These are phyloP conservation scores for Furcasterigmium furcatum DNA, from an alignment of 2,329 filamentous ascomycete species.

Conservation along the genomic window DNA sequence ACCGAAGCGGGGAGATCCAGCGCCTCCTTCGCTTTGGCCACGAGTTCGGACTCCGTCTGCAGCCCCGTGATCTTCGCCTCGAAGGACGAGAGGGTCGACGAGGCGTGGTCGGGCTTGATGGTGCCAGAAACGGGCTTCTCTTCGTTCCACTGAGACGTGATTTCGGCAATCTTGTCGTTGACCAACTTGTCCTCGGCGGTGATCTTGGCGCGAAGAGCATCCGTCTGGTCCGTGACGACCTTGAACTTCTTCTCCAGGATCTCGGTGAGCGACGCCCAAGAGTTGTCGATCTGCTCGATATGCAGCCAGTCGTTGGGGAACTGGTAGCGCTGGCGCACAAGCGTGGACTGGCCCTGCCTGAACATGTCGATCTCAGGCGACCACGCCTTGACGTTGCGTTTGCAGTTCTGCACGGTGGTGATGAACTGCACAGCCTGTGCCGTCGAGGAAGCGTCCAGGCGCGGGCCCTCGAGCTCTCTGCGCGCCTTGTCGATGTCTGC, in stretches of 20 bases:
- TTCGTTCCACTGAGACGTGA: constrained; percentile 86
- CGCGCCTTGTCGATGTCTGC: constrained; percentile 88
- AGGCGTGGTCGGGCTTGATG: constrained; percentile 86
- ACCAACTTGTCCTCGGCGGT: constrained; percentile 90
- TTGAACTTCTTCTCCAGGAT: constrained; percentile 89
- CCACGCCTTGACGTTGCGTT: constrained; percentile 90
- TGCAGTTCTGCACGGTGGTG: constrained; percentile 94
- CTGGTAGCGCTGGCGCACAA: constrained; percentile 88
- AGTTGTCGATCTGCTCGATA: constrained; percentile 92
- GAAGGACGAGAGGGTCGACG: constrained; percentile 76
- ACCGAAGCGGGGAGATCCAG: constrained; percentile 80
- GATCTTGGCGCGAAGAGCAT: constrained; percentile 93
- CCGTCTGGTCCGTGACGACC: constrained; percentile 93
- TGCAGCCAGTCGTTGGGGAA: constrained; percentile 93
- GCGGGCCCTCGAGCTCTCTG: constrained; percentile 86
- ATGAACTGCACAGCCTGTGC: constrained; percentile 98
- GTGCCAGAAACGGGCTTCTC: constrained; percentile 96
- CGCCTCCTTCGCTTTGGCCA: constrained; percentile 94
- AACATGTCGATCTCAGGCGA: constrained; percentile 95
- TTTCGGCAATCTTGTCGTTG: constrained; percentile 80
- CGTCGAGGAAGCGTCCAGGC: constrained; percentile 89
- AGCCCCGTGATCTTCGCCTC: constrained; percentile 82
- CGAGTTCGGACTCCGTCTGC: constrained; percentile 86
- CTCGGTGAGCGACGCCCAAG: constrained; percentile 92
- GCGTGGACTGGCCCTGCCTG: constrained; percentile 88